Base-by-base conservation (phyloP, 2,329 filamentous ascomycete species). In the Colletotrichum camelliae region DNA sequence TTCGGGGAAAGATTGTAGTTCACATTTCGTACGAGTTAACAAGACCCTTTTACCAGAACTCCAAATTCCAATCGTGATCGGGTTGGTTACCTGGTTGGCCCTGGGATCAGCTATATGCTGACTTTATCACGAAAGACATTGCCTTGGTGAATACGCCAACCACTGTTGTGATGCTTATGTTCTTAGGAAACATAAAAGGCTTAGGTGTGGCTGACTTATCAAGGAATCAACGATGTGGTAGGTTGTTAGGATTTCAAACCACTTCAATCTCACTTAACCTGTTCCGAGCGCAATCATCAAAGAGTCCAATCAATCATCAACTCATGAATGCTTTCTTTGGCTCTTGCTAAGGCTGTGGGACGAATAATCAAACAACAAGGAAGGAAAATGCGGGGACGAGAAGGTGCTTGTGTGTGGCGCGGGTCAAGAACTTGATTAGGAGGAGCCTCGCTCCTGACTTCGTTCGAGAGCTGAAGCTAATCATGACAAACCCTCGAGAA, bases 251-350 rank as follows among this genome's bases (percentile, higher is more conserved):
- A 9, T 31, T 31, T 8, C 31, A 31, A 31, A 31, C 6, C 9
- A 7, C 31, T 31, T 31, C 31, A 31, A 31, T 9, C 31, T 31
- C 31, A 9, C 24, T 9, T 31, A 4, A 31, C 31, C 31, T 7
- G 31, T 31, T 31, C 9, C 31, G 31, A 8, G 8, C 31, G 6
- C 31, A 31, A 27, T 27, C 4, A 27, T 48, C 9, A 43, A 3
- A 43, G 5, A 18, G 9, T n/a, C 5, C 10, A 2, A 2, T 21
- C 2, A 2, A 5, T 21, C 7, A 9, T 4, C 13, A n/a, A 48
- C n/a, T 13, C 0, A 21, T 7, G 9, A 10, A 13, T 13, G 43
- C 18, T 48, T 48, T n/a, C 43, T 21, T 4, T 10, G 10, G n/a
- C 12, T 21, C 43, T 52, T 13, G 43, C 3, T 2, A n/a, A 4